These are phyloP conservation scores for Apocynum venetum DNA, from an alignment of 257 asterid species.

Conservation along the genomic window DNA sequence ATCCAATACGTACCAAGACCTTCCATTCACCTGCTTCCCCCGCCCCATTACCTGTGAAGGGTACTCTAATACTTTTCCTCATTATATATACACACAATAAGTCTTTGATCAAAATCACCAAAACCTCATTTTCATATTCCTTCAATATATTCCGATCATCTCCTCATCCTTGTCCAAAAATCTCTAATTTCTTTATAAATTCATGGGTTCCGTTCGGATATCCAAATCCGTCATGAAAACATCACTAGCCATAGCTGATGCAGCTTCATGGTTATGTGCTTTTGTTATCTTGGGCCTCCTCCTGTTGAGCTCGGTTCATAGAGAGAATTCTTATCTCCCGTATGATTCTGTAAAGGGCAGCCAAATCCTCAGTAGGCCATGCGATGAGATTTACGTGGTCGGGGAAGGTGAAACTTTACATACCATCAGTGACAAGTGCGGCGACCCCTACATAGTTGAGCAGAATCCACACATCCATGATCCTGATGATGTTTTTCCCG, in stretches of 20 bases:
- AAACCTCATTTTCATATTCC: background rate
- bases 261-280: constrained; percentile 25
- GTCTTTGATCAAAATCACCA: background rate
- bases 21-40: background rate
- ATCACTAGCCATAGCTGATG: constrained; percentile 9
- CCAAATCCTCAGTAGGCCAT: constrained; percentile 1
- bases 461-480: constrained; percentile 30
- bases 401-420: constrained; percentile 34
- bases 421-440: constrained; percentile 31
- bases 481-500: constrained; percentile 30
- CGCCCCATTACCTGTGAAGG: background rate
- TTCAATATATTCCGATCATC: background rate
- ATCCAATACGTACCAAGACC: background rate
- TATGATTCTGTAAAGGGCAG: constrained; percentile 11
- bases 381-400: constrained; percentile 29
- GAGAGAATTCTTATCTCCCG: background rate
- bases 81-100: background rate
- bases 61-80: background rate
- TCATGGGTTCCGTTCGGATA: background rate
- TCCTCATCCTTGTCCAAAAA: background rate
- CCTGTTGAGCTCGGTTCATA: constrained; percentile 11
- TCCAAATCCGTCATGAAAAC: background rate
- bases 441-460: constrained; percentile 27
- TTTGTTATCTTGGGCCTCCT: constrained; percentile 14
- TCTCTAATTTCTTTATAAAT: too few species aligned